Conservation (phyloP, 441 rosid genomes). For the Gossypium lobatum region DNA sequence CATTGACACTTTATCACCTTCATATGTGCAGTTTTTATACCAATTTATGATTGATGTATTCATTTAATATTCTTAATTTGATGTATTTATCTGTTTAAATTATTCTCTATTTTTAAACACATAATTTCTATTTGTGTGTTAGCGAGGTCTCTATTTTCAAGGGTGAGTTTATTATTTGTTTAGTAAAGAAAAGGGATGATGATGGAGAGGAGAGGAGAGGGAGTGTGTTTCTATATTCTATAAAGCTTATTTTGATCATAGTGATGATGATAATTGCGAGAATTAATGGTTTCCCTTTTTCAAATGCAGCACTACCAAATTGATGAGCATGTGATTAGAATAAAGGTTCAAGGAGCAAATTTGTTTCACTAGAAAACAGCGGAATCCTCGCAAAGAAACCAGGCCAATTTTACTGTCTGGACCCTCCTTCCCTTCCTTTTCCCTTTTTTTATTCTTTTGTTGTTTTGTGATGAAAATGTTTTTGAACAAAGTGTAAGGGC, state of each 20-base stretch:
- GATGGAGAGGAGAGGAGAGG: not conserved
- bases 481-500: not conserved
- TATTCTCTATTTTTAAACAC: too few species aligned
- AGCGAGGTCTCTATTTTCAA: slow-evolving; percentile 3
- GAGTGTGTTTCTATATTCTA: not conserved
- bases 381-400: slow-evolving; percentile 50
- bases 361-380: slow-evolving; percentile 20
- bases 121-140: slow-evolving; percentile 12
- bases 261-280: not conserved
- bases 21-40: fast-evolving
- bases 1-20: too few species aligned
- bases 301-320: not conserved
- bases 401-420: slow-evolving; percentile 20
- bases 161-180: not conserved
- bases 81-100: too few species aligned
- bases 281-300: not conserved
- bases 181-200: too few species aligned
- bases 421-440: not conserved
- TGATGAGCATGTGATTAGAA: not conserved
- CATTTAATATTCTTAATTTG: too few species aligned
- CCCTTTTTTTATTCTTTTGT: not conserved
- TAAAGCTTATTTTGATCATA: not conserved
- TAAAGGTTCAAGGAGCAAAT: not conserved
- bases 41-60: too few species aligned
- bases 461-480: not conserved